Evolutionary conservation across 805 yeast genomes (phyloP).

Genomic region (Metschnikowia continentalis): DNA sequence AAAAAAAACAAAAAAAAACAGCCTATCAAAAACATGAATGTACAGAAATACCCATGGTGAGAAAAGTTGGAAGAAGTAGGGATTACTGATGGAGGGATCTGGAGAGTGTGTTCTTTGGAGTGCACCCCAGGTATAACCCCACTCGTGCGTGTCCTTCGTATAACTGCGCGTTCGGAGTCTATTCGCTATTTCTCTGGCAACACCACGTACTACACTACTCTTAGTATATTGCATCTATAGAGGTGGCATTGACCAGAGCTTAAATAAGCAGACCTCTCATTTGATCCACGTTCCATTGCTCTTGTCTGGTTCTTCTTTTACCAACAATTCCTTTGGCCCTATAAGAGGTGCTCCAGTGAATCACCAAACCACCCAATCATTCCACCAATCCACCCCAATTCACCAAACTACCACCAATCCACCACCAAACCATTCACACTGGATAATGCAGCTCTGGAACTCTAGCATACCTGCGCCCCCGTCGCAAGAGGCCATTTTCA

Average conservation of each 20-base stretch:
- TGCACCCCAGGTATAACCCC: neutral
- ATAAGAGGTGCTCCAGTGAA: neutral
- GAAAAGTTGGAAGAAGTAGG: no score
- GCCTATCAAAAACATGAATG: no score
- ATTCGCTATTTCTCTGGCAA: neutral
- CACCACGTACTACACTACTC: neutral
- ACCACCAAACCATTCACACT: neutral
- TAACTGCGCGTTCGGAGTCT: conserved; percentile 3
- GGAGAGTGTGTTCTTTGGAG: neutral
- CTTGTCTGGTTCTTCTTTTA: no score
- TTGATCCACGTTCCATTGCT: no score
- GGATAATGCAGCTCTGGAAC: conserved; percentile 7
- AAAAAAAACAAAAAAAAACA: no score
- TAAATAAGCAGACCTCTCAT: neutral
- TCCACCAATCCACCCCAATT: neutral
- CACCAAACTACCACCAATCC: neutral
- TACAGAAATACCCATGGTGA: no score
- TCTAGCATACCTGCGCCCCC: conserved; percentile 1
- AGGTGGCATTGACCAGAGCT: neutral
- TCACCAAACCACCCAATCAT: no score
- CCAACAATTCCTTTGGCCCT: neutral
- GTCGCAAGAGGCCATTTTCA: conserved; percentile 35
- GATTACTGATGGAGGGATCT: no score
- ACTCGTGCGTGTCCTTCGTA: conserved; percentile 4
- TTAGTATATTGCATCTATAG: neutral